phyloP scores from a whole-genome alignment of 306 rosid genomes.

The Citrullus mucosospermus region DNA sequence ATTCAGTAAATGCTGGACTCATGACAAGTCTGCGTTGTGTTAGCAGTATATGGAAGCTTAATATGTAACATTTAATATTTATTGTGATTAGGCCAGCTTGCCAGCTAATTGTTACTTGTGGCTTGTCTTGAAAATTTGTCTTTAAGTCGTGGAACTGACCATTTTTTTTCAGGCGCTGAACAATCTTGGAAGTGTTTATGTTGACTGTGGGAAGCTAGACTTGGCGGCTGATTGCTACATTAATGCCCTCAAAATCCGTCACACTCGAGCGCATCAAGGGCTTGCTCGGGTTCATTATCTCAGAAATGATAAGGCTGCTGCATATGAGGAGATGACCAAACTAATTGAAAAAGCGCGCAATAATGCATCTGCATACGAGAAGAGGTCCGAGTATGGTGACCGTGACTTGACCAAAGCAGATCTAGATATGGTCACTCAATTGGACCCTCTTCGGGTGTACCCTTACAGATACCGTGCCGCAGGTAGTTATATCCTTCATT shows the following conservation, averaged over 20 bases:
- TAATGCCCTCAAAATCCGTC: slow-evolving; percentile 77
- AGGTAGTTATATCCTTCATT: slow-evolving; percentile 29
- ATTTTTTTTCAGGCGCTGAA: slow-evolving; percentile 58
- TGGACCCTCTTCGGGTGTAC: slow-evolving; percentile 85
- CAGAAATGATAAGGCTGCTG: slow-evolving; percentile 46
- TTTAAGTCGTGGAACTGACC: slow-evolving; percentile 9
- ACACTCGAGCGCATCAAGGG: slow-evolving; percentile 91
- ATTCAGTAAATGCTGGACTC: not conserved
- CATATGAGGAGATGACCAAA: slow-evolving; percentile 74
- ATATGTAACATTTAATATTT: not conserved
- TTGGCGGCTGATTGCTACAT: slow-evolving; percentile 79
- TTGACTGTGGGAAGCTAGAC: slow-evolving; percentile 59
- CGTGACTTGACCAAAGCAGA: slow-evolving; percentile 69
- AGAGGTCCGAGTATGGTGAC: slow-evolving; percentile 85
- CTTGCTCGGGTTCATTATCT: slow-evolving; percentile 88
- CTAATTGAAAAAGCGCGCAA: slow-evolving; percentile 63
- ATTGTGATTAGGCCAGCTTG: not conserved
- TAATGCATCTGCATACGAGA: slow-evolving; percentile 82
- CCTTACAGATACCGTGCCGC: slow-evolving; percentile 98
- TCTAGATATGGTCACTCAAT: slow-evolving; percentile 64
- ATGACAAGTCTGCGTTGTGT: not conserved
- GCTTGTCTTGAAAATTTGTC: not conserved
- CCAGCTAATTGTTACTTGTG: not conserved
- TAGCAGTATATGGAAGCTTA: not conserved
- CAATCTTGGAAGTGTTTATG: slow-evolving; percentile 91